Evolutionary conservation across 1,139 yeast genomes (phyloP).

Genomic region (Diutina rugosa): DNA sequence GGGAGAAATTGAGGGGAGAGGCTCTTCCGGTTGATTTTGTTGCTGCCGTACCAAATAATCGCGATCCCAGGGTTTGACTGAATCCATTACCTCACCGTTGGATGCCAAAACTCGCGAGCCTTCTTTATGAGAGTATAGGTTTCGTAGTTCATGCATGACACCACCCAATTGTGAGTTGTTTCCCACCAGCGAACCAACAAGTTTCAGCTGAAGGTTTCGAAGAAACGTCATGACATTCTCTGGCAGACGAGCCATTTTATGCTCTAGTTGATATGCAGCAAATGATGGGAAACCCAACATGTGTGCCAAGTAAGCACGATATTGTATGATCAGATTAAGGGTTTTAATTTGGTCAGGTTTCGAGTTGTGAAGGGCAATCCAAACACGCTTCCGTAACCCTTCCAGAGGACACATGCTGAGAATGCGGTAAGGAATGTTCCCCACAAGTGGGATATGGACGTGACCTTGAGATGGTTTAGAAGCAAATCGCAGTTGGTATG

Average conservation of each 20-base stretch:
- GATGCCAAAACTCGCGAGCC: conserved; percentile 7
- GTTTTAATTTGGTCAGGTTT: conserved; percentile 44
- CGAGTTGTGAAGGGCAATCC: conserved; percentile 62
- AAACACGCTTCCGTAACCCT: conserved; percentile 48
- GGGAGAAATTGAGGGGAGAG: conserved; percentile 20
- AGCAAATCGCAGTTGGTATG: conserved; percentile 12
- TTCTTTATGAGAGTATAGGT: conserved; percentile 14
- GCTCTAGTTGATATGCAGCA: conserved; percentile 72
- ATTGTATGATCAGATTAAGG: conserved; percentile 45
- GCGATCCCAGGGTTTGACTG: conserved; percentile 83
- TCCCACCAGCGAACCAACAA: conserved; percentile 7
- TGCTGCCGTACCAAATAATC: conserved; percentile 36
- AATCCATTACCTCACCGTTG: conserved; percentile 27
- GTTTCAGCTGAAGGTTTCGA: conserved; percentile 33
- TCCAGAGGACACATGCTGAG: conserved; percentile 47
- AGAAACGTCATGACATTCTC: conserved; percentile 64
- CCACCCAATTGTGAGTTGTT: conserved; percentile 23
- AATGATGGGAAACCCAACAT: conserved; percentile 63
- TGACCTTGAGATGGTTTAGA: conserved; percentile 7
- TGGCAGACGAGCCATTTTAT: conserved; percentile 83
- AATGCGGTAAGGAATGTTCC: conserved; percentile 54
- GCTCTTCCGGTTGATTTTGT: neutral
- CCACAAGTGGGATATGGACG: conserved; percentile 50
- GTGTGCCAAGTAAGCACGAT: conserved; percentile 60
- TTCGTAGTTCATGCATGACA: conserved; percentile 47